Conservation (phyloP, 306 rosid species). For the Echinosophora koreensis region DNA sequence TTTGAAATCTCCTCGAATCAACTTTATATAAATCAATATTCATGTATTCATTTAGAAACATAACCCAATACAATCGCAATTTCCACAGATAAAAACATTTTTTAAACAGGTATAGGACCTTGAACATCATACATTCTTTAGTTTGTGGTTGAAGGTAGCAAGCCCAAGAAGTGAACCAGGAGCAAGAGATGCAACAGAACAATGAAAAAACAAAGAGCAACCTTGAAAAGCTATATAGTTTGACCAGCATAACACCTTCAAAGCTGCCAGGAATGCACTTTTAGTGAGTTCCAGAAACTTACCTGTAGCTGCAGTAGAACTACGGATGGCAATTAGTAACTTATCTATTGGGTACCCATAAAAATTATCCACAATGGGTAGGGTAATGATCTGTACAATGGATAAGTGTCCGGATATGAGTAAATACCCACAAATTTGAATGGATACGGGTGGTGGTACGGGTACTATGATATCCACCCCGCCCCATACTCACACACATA, state of each 20-base stretch:
- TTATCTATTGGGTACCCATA: too few relatives aligned
- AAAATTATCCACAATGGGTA: too few relatives aligned
- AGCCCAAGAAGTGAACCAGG: constrained; percentile 98
- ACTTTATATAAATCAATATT: not conserved
- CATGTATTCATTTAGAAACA: not conserved
- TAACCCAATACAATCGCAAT: not conserved
- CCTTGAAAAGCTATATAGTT: constrained; percentile 23
- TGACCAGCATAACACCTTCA: constrained; percentile 62
- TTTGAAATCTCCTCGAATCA: not conserved
- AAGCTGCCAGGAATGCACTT: constrained; percentile 96
- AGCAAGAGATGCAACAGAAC: constrained; percentile 75
- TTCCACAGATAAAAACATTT: constrained; percentile 76
- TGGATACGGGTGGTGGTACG: too few relatives aligned
- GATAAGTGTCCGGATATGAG: too few relatives aligned
- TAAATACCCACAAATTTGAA: too few relatives aligned
- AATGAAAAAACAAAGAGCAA: constrained; percentile 21
- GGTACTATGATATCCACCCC: too few relatives aligned
- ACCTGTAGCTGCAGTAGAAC: constrained; percentile 84
- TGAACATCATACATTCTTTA: constrained; percentile 94
- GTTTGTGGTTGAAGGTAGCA: constrained; percentile 96
- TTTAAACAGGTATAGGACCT: constrained; percentile 91
- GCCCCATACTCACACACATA: too few relatives aligned
- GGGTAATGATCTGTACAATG: too few relatives aligned
- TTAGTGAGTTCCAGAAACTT: constrained; percentile 93
- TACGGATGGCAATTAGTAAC: too few relatives aligned